These are phyloP conservation scores for Penicillium hesseltinei DNA, from an alignment of 2,329 filamentous ascomycete species.

Conservation along the genomic window DNA sequence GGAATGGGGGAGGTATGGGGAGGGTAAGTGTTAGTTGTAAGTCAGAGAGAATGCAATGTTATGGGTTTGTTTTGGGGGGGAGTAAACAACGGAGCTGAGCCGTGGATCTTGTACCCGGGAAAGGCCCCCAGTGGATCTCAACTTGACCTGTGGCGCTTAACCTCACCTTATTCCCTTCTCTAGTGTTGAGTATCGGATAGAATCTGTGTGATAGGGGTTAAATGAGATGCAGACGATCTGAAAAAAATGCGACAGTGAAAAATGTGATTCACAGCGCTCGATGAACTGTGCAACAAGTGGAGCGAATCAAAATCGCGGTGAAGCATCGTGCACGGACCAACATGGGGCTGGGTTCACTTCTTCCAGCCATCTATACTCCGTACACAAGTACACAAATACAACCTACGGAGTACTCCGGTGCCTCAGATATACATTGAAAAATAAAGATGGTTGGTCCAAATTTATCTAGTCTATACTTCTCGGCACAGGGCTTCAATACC, in stretches of 20 bases:
- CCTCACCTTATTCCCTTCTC: background rate
- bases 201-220: background rate
- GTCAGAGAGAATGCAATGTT: slow-evolving; percentile 16
- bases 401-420: background rate
- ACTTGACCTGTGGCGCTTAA: background rate
- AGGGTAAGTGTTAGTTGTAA: slow-evolving; percentile 4
- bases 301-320: slow-evolving; percentile 31
- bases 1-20: slow-evolving; percentile 4
- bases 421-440: background rate
- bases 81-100: slow-evolving; percentile 13
- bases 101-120: slow-evolving; percentile 9
- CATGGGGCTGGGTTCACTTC: slow-evolving; percentile 9
- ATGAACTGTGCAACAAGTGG: slow-evolving; percentile 22
- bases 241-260: background rate
- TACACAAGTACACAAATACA: background rate
- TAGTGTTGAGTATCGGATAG: background rate
- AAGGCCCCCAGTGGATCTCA: slow-evolving; percentile 2
- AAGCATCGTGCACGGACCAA: slow-evolving; percentile 23
- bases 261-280: slow-evolving; percentile 10
- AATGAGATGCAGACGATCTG: slow-evolving; percentile 6
- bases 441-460: background rate
- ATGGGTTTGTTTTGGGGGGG: slow-evolving; percentile 27
- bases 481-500: too few relatives aligned
- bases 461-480: background rate
- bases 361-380: slow-evolving; percentile 1